These are phyloP conservation scores for Sporobolomyces pararoseus DNA, from an alignment of 768 basidiomycete genomes.

Conservation along the genomic window DNA sequence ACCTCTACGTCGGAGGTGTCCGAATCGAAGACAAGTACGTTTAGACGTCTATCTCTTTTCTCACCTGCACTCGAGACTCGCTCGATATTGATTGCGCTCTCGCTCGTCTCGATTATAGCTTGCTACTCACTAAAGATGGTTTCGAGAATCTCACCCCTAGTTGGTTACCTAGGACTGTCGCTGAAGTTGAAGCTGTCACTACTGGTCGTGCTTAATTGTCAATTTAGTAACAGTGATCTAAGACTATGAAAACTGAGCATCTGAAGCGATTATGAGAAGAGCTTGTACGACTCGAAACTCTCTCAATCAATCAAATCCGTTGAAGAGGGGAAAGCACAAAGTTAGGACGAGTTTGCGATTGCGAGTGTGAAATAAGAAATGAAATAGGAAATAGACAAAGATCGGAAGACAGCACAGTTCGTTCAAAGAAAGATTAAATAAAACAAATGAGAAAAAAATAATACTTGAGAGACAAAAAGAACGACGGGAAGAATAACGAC, in stretches of 20 bases:
- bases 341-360: not conserved
- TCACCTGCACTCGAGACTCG: not conserved
- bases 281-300: no score
- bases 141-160: constrained; percentile 82
- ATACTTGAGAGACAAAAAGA: not conserved
- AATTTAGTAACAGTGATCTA: not conserved
- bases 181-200: constrained; percentile 69
- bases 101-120: constrained; percentile 50
- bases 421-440: not conserved
- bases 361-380: not conserved
- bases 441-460: not conserved
- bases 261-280: no score
- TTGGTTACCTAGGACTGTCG: constrained; percentile 62
- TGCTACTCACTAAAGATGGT: constrained; percentile 69
- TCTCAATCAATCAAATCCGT: no score
- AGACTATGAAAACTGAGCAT: not conserved
- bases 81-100: not conserved
- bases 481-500: not conserved
- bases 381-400: not conserved
- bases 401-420: not conserved
- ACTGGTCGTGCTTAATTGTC: not conserved
- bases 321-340: not conserved
- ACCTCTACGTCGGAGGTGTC: constrained; percentile 81
- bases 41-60: not conserved
- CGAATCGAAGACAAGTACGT: constrained; percentile 75